Base-by-base conservation (phyloP, 805 yeast species). In the Ogataea parapolymorpha region DNA sequence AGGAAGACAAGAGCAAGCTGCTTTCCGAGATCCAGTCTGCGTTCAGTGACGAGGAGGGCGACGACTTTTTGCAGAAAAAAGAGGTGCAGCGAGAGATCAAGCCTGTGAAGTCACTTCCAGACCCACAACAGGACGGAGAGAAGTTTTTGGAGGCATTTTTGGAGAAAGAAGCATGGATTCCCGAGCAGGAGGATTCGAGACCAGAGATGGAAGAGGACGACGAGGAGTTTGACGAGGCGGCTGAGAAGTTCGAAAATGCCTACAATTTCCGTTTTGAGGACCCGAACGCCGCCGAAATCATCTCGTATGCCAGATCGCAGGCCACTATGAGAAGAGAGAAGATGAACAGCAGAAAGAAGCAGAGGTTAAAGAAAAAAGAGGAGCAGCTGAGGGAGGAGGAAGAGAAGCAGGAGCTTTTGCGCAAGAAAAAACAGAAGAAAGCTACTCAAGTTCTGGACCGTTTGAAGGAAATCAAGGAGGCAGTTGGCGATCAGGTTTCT, bases 261-360 rank as follows among this genome's bases (percentile, higher is more conserved):
- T 91, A 90, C 66, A 93, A 93, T 58, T 91, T 91, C 72, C 77
- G 99, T 60, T 93, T 77, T 61, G 99, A 93, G 65, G 97, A 90
- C 55, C 89, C 95, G 12, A 79, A 80, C 50, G 76, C 96, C 6
- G 87, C 91, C 0, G 96, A 91, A 56, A 86, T 93, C 62, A 83
- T 90, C 14, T 83, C 95, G 13, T 93, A 91, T 68, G 97, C 98
- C 2, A 88, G 99, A 75, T 82, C 72, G 31, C 96, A 89, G 64
- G 95, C 93, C 17, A 88, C 98, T 0, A 72, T 89, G 58, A 81
- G 99, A 67, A 75, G 99, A 59, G 79, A 83, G 15, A 80, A 79
- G 37, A 73, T 80, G 45, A 78, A 81, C 51, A 63, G 84, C 10
- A 78, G 99, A 54, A 88, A 88, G 69, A 79, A 82, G 63, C 82